These are phyloP conservation scores for Hygrocybe coccinea DNA, from an alignment of 768 basidiomycete species.

Conservation along the genomic window DNA sequence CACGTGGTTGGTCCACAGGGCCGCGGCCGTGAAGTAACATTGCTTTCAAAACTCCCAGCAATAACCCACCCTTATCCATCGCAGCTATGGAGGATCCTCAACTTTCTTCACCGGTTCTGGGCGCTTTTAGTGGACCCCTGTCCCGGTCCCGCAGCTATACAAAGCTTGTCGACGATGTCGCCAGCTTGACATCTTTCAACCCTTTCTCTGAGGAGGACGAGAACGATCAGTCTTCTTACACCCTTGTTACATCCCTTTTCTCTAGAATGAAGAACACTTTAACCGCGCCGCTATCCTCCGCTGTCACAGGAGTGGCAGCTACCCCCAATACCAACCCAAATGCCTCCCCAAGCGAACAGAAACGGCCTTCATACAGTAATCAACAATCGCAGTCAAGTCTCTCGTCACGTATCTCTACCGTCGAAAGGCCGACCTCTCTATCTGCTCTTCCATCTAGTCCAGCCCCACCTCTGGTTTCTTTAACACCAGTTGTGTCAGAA, in stretches of 20 bases:
- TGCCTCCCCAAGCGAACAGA: constrained; percentile 41
- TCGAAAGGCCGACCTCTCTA: constrained; percentile 59
- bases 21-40: too few species aligned
- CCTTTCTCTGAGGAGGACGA: constrained; percentile 93
- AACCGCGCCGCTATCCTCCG: constrained; percentile 57
- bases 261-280: constrained; percentile 79
- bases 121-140: constrained; percentile 38
- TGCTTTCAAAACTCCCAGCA: too few species aligned
- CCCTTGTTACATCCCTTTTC: constrained; percentile 74
- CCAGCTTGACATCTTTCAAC: constrained; percentile 80
- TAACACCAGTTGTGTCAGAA: constrained; percentile 82
- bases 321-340: constrained; percentile 28
- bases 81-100: constrained; percentile 25
- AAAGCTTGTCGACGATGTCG: constrained; percentile 56
- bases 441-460: constrained; percentile 48
- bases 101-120: constrained; percentile 32
- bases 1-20: too few species aligned
- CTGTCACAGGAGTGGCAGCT: constrained; percentile 39
- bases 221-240: constrained; percentile 81
- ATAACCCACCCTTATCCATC: background rate
- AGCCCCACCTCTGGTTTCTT: constrained; percentile 79
- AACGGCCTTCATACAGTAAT: constrained; percentile 52
- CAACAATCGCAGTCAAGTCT: constrained; percentile 43
- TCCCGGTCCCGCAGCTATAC: constrained; percentile 62
- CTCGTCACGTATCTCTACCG: constrained; percentile 41